These are phyloP conservation scores for Trichophyton equinum DNA, from an alignment of 2,329 filamentous ascomycete species.

Conservation along the genomic window DNA sequence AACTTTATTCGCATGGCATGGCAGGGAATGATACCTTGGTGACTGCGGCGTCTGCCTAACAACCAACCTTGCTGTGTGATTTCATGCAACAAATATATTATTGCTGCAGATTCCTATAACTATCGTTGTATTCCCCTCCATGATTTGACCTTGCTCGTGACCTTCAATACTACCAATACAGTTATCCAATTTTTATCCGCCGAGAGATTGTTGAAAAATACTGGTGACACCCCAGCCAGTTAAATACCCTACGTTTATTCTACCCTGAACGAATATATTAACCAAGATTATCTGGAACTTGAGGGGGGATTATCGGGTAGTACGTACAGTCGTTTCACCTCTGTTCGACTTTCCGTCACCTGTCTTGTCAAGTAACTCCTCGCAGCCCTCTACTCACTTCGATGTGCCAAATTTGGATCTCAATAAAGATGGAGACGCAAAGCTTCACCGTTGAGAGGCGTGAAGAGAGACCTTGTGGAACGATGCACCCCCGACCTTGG, in stretches of 20 bases:
- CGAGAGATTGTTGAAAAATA: no score
- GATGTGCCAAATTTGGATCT: constrained; percentile 2
- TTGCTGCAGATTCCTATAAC: not conserved
- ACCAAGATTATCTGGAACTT: not conserved
- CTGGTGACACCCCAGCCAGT: no score
- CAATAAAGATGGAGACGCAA: not conserved
- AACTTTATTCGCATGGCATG: not conserved
- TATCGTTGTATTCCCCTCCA: not conserved
- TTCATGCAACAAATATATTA: not conserved
- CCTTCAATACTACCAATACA: not conserved
- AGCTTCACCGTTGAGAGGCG: not conserved
- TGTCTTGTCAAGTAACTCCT: no score
- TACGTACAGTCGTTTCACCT: no score
- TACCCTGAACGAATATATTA: not conserved
- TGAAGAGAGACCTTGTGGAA: not conserved
- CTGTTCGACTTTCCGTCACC: no score
- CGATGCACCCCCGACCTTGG: not conserved
- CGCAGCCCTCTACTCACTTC: not conserved
- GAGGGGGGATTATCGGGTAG: no score
- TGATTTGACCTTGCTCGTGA: not conserved
- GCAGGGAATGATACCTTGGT: not conserved
- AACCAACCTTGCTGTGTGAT: not conserved
- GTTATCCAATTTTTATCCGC: not conserved
- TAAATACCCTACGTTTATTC: not conserved
- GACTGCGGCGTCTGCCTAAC: not conserved